A percentile compares a stretch with the other conserved stretches of the same genome.
phyloP scores from a whole-genome alignment of 2,329 filamentous ascomycete species.

The Sarocladium oryzae region DNA sequence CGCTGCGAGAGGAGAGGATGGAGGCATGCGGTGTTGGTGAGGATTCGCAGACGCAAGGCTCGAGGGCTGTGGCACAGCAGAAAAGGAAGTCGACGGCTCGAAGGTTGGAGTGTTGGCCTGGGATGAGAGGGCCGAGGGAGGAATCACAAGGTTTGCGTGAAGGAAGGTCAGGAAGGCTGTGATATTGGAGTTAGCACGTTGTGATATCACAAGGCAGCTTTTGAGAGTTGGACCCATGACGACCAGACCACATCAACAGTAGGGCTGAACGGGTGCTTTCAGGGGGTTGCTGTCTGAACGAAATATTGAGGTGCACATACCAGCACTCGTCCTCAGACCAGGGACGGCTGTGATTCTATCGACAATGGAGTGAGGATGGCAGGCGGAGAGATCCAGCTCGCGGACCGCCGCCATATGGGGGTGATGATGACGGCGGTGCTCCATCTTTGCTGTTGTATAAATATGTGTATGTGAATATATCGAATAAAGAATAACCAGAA shows the following conservation, averaged over 20 bases:
- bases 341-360: slow-evolving; percentile 47
- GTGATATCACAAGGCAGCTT: too few relatives aligned
- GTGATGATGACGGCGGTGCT: slow-evolving; percentile 6
- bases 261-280: neutral
- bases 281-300: slow-evolving; percentile 5
- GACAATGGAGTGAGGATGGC: slow-evolving; percentile 36
- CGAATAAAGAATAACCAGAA: too few relatives aligned
- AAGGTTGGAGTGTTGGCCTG: slow-evolving; percentile 58
- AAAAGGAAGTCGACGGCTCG: slow-evolving; percentile 29
- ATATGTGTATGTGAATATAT: neutral
- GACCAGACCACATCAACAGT: too few relatives aligned
- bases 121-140: slow-evolving; percentile 53
- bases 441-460: slow-evolving; percentile 5
- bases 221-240: too few relatives aligned
- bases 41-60: slow-evolving; percentile 43
- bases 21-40: slow-evolving; percentile 24
- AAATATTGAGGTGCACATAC: slow-evolving; percentile 32
- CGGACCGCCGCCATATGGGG: slow-evolving; percentile 29
- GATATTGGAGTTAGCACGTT: slow-evolving; percentile 6
- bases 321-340: slow-evolving; percentile 50
- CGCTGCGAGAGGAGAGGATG: slow-evolving; percentile 31
- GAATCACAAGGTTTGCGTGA: slow-evolving; percentile 70
- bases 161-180: slow-evolving; percentile 79
- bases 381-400: slow-evolving; percentile 39
- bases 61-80: slow-evolving; percentile 23